Evolutionary conservation across 1,284 basidiomycete species (phyloP).

Genomic region (Cutaneotrichosporon dermatis): DNA sequence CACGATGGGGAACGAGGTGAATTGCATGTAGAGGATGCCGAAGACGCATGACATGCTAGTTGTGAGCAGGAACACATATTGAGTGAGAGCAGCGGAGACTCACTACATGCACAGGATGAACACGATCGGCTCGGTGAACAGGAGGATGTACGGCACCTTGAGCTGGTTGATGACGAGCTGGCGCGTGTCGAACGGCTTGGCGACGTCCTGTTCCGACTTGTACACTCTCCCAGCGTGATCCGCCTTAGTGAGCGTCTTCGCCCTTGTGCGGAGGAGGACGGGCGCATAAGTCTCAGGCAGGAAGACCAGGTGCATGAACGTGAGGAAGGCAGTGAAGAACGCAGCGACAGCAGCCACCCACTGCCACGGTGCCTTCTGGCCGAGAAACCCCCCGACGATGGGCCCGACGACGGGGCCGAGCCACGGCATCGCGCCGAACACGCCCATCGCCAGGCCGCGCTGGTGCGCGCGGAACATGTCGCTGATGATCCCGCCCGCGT

Average conservation of each 20-base stretch:
- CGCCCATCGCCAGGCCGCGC: slow-evolving; percentile 50
- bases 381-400: slow-evolving; percentile 13
- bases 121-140: slow-evolving; percentile 65
- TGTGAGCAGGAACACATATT: background rate
- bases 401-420: slow-evolving; percentile 37
- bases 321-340: slow-evolving; percentile 39
- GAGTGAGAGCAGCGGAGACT: background rate
- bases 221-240: slow-evolving; percentile 27
- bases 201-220: slow-evolving; percentile 45
- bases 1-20: slow-evolving; percentile 50
- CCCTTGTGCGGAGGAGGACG: slow-evolving; percentile 41
- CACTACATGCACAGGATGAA: slow-evolving; percentile 54
- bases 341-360: slow-evolving; percentile 65
- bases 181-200: slow-evolving; percentile 34
- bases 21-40: slow-evolving; percentile 35
- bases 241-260: slow-evolving; percentile 28
- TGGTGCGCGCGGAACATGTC: slow-evolving; percentile 48
- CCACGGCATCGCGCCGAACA: slow-evolving; percentile 53
- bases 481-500: slow-evolving; percentile 49
- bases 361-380: slow-evolving; percentile 35
- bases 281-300: slow-evolving; percentile 49
- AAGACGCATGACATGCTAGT: slow-evolving; percentile 23
- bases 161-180: slow-evolving; percentile 37
- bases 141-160: slow-evolving; percentile 53
- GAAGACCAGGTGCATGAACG: slow-evolving; percentile 31